A percentile compares a stretch with the other conserved stretches of the same genome.
Evolutionary conservation across 495 filamentous ascomycete genomes (phyloP).

Genomic region (Penicillium macrosclerotiorum): DNA sequence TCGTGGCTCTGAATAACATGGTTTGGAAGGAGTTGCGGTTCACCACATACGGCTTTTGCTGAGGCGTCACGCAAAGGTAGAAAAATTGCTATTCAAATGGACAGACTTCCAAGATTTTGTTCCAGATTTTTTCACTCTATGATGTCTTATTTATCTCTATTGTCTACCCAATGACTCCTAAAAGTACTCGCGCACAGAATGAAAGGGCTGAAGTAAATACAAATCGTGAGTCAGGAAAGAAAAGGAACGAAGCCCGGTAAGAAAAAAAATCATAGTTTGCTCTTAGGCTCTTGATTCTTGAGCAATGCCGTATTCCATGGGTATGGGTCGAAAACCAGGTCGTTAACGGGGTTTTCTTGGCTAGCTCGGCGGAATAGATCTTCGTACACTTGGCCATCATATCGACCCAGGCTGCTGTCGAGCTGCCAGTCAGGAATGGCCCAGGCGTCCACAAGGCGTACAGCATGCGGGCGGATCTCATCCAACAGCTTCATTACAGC

Average conservation of each 20-base stretch:
- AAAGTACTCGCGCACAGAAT: neutral
- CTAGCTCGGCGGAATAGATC: slow-evolving; percentile 66
- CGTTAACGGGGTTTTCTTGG: slow-evolving; percentile 66
- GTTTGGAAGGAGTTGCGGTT: too few species aligned
- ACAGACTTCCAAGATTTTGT: too few species aligned
- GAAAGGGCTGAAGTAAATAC: slow-evolving; percentile 8
- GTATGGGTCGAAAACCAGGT: slow-evolving; percentile 64
- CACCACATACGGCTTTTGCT: too few species aligned
- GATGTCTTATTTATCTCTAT: slow-evolving; percentile 15
- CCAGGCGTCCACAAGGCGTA: slow-evolving; percentile 65
- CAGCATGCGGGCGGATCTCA: slow-evolving; percentile 65
- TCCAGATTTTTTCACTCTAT: too few species aligned
- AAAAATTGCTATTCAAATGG: too few species aligned
- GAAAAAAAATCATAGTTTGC: slow-evolving; percentile 33
- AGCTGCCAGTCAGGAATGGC: slow-evolving; percentile 69
- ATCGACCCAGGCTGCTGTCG: slow-evolving; percentile 60
- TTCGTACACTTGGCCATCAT: slow-evolving; percentile 67
- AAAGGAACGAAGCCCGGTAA: neutral
- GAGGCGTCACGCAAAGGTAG: too few species aligned
- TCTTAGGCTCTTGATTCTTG: slow-evolving; percentile 46
- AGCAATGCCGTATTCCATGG: slow-evolving; percentile 58
- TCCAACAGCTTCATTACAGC: slow-evolving; percentile 63
- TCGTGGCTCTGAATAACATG: too few species aligned
- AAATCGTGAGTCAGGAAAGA: slow-evolving; percentile 9
- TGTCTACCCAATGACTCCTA: slow-evolving; percentile 9